These are phyloP conservation scores for Populus hybrid DNA, from an alignment of 441 rosid genomes.

Conservation along the genomic window DNA sequence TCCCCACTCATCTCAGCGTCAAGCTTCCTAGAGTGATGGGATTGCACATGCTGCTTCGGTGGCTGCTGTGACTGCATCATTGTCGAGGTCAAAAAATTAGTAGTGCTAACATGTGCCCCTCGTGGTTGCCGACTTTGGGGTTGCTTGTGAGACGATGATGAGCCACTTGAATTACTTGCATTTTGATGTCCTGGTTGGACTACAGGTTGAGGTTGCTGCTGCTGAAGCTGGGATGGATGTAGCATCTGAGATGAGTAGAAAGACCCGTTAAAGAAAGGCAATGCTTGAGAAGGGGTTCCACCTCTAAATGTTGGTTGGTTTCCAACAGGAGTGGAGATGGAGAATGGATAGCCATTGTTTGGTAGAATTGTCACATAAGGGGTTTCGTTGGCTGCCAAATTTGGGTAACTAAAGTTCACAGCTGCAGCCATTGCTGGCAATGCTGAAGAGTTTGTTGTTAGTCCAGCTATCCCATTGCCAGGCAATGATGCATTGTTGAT, in stretches of 20 bases:
- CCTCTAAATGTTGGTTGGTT: slow-evolving; percentile 51
- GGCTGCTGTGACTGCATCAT: slow-evolving; percentile 44
- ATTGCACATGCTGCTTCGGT: slow-evolving; percentile 20
- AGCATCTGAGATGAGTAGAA: slow-evolving; percentile 78
- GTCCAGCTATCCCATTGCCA: slow-evolving; percentile 25
- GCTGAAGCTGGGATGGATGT: slow-evolving; percentile 64
- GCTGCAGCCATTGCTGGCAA: slow-evolving; percentile 45
- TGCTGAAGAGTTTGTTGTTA: slow-evolving; percentile 33
- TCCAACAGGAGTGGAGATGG: slow-evolving; percentile 65
- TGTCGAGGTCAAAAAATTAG: slow-evolving; percentile 40
- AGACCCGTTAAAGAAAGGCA: slow-evolving; percentile 65
- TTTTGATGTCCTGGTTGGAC: slow-evolving; percentile 53
- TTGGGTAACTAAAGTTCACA: slow-evolving; percentile 69
- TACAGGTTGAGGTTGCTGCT: slow-evolving; percentile 41
- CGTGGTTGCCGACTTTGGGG: slow-evolving; percentile 48
- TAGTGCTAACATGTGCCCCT: slow-evolving; percentile 33
- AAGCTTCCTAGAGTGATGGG: slow-evolving; percentile 45
- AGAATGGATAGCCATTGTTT: slow-evolving; percentile 58
- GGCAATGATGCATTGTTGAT: slow-evolving; percentile 27
- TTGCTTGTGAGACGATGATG: slow-evolving; percentile 64
- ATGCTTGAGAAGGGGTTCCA: slow-evolving; percentile 44
- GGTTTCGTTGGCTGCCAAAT: slow-evolving; percentile 57
- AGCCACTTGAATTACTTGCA: slow-evolving; percentile 49
- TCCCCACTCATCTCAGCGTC: slow-evolving; percentile 51
- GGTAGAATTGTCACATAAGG: slow-evolving; percentile 71